phyloP scores from a whole-genome alignment of 2,329 filamentous ascomycete genomes.

The Xylaria hypoxylon region DNA sequence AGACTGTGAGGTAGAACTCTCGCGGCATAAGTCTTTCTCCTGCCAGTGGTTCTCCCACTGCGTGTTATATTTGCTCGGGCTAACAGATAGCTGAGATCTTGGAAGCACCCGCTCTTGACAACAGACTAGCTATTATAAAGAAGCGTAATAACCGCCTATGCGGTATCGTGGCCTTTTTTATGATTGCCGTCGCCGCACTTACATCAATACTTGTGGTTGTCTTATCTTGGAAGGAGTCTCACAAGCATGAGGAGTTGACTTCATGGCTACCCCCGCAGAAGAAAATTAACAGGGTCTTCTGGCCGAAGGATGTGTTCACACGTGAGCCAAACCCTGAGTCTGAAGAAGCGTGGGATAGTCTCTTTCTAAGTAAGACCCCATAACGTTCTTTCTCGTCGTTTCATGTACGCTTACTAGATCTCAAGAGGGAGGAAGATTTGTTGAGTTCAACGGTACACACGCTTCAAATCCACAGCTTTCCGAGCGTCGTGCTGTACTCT shows the following conservation, averaged over 20 bases:
- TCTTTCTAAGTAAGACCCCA: background rate
- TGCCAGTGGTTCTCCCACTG: no score
- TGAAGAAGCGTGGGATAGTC: background rate
- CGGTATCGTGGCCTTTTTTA: background rate
- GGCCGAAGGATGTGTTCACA: background rate
- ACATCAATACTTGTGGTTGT: background rate
- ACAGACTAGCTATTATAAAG: background rate
- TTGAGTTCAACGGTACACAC: no score
- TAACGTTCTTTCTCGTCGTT: background rate
- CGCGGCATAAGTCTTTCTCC: no score
- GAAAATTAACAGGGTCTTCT: background rate
- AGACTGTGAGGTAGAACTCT: no score
- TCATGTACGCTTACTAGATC: no score
- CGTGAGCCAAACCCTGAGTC: background rate
- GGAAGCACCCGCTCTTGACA: no score
- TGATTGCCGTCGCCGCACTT: background rate
- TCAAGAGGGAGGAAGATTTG: background rate
- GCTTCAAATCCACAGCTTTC: background rate
- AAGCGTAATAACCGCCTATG: background rate
- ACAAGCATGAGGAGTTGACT: background rate
- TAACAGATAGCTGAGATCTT: no score
- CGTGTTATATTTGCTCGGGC: no score
- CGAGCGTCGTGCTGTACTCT: constrained; percentile 1
- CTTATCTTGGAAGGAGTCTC: background rate
- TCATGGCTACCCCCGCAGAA: background rate